Conservation (phyloP, 2,329 filamentous ascomycete genomes). For the Neocatenulostroma microsporum region DNA sequence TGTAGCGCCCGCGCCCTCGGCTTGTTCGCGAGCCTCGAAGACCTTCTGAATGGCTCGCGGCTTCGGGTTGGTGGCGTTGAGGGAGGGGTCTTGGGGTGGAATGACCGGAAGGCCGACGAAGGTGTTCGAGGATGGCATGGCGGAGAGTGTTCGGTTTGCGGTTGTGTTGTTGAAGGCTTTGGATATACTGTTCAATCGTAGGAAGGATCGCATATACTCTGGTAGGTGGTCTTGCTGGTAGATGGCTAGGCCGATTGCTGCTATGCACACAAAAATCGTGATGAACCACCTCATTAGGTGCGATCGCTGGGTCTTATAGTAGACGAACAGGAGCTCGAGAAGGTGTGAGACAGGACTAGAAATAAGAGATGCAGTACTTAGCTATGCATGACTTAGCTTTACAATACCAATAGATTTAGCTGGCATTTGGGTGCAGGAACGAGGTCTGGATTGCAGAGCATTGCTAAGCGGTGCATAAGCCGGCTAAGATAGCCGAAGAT, state of each 20-base stretch:
- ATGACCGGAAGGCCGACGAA: slow-evolving; percentile 46
- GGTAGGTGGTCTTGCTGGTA: slow-evolving; percentile 22
- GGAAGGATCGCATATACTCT: slow-evolving; percentile 34
- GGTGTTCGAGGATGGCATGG: slow-evolving; percentile 24
- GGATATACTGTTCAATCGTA: slow-evolving; percentile 26
- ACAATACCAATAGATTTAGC: too few relatives aligned
- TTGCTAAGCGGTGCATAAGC: too few relatives aligned
- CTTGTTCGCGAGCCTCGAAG: slow-evolving; percentile 76
- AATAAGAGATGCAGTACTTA: slow-evolving; percentile 7
- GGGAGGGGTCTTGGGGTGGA: slow-evolving; percentile 34
- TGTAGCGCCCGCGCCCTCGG: slow-evolving; percentile 78
- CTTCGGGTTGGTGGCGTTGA: slow-evolving; percentile 53
- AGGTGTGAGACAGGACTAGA: slow-evolving; percentile 10
- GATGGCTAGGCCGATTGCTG: slow-evolving; percentile 29
- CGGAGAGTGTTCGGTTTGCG: slow-evolving; percentile 24
- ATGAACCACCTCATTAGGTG: slow-evolving; percentile 19
- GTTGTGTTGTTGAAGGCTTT: slow-evolving; percentile 23
- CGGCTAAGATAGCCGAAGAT: too few relatives aligned
- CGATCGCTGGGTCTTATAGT: slow-evolving; percentile 7
- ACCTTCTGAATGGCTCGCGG: slow-evolving; percentile 72
- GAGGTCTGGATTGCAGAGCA: slow-evolving; percentile 2
- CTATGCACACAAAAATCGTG: slow-evolving; percentile 36
- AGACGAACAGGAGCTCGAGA: slow-evolving; percentile 1
- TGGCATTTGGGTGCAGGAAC: too few relatives aligned
- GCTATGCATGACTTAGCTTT: slow-evolving; percentile 7